Conservation (phyloP, 148 eudicot genomes). For the Gaultheria prostrata region DNA sequence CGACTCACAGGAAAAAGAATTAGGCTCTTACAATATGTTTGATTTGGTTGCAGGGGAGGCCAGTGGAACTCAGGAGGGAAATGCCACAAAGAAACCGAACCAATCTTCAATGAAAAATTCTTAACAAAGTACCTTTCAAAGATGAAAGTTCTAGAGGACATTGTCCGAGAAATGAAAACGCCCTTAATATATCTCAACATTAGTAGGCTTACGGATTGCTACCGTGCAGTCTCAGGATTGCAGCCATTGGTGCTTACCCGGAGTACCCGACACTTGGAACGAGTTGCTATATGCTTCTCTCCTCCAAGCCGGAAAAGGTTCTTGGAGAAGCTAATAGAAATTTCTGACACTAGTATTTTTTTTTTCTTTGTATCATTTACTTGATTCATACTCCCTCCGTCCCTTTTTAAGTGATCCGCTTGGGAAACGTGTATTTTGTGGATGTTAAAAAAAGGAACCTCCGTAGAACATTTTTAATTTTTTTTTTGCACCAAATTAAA, state of each 20-base stretch:
- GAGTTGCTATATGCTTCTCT: conserved; percentile 75
- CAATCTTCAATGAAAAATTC: conserved; percentile 58
- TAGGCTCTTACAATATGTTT: not conserved
- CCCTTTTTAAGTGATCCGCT: too few relatives aligned
- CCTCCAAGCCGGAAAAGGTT: conserved; percentile 42
- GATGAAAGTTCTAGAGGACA: conserved; percentile 65
- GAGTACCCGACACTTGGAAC: conserved; percentile 92
- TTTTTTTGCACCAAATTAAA: too few relatives aligned
- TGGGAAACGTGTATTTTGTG: too few relatives aligned
- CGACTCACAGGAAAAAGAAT: not conserved
- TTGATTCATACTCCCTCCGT: not conserved
- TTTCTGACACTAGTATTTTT: not conserved
- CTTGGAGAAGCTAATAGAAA: conserved; percentile 29
- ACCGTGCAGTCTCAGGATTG: conserved; percentile 69
- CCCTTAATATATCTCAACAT: conserved; percentile 74
- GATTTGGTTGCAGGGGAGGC: conserved; percentile 65
- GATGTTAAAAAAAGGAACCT: too few relatives aligned
- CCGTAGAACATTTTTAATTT: too few relatives aligned
- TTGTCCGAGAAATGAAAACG: conserved; percentile 64
- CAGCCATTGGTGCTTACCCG: conserved; percentile 99
- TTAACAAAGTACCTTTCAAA: conserved; percentile 65
- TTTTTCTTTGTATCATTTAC: not conserved
- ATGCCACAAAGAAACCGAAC: conserved; percentile 83
- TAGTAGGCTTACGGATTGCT: conserved; percentile 63
- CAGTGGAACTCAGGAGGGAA: conserved; percentile 97